Base-by-base conservation (phyloP, 2,329 filamentous ascomycete genomes). In the Mycosphaerelloides madeirae region DNA sequence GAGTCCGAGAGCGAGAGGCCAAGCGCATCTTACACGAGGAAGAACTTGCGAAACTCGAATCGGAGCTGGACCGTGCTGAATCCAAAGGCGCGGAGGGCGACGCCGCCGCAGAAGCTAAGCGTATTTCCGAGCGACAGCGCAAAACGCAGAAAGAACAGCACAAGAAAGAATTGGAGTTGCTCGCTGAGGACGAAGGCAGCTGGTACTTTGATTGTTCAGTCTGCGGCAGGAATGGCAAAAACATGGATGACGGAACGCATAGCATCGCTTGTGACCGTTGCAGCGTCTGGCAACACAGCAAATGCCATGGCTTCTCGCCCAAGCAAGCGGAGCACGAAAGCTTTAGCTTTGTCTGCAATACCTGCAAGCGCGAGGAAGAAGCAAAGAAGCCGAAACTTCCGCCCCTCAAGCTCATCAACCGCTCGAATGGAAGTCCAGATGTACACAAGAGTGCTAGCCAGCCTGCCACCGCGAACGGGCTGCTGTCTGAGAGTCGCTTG, bases 231-330 rank as follows among this genome's bases (percentile, higher is more conserved):
- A 83, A 95, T 65, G 93, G 93, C 16, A 84, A 94, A 57, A 87
- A 96, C 47, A 61, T 81, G 49, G 93, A 98, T 58, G 93, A 97
- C 63, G 93, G 93, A 29, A 84, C 87, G 6, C 90, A 95, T 63
- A 95, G 89, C 63, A 83, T 98, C 53, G 86, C 90, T 20, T 98
- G 93, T 68, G 93, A 98, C 62, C 83, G 77, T 55, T 98, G 93
- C 72, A 94, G 84, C 62, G 84, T 95, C 37, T 98, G 93, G 93
- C 91, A 97, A 64, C 93, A 98, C 63, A 95, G 89, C 73, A 87
- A 85, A 58, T 98, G 93, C 62, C 78, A 95, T 48, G 84, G 83
- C 31, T 85, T 97, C 52, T 78, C 79, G 35, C 79, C 94, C 57
- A 71, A 77, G 48, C 85, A 90, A 50, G 90, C 89, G 1, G 91